A percentile compares a stretch with the other conserved stretches of the same genome.
phyloP scores from a whole-genome alignment of 1,139 yeast genomes.

The Hyphopichia khmerensis region DNA sequence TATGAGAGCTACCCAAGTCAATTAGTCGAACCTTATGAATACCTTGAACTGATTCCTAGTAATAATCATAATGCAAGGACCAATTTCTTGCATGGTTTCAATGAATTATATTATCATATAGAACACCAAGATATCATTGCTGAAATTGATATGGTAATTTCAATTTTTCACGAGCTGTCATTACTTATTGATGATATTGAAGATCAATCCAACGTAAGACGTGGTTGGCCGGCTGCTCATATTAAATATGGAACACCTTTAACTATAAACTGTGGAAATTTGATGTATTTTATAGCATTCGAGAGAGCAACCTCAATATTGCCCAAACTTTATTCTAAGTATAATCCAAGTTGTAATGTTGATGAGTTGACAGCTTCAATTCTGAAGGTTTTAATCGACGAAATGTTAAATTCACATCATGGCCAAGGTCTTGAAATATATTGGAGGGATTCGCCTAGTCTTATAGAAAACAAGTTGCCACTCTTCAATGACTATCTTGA shows the following conservation, averaged over 20 bases:
- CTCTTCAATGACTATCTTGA: slow-evolving; percentile 63
- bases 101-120: slow-evolving; percentile 29
- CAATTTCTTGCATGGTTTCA: slow-evolving; percentile 30
- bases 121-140: slow-evolving; percentile 14
- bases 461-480: slow-evolving; percentile 46
- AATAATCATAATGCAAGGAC: slow-evolving; percentile 31
- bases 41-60: slow-evolving; percentile 31
- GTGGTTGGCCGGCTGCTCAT: slow-evolving; percentile 83
- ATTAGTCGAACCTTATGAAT: slow-evolving; percentile 24
- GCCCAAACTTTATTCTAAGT: slow-evolving; percentile 11
- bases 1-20: slow-evolving; percentile 5
- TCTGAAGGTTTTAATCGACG: slow-evolving; percentile 52
- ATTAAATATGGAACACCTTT: slow-evolving; percentile 70
- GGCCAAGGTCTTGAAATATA: slow-evolving; percentile 89
- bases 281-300: slow-evolving; percentile 75
- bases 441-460: slow-evolving; percentile 63
- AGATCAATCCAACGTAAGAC: slow-evolving; percentile 64
- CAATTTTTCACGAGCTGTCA: slow-evolving; percentile 30
- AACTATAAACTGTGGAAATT: slow-evolving; percentile 80
- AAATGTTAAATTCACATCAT: slow-evolving; percentile 73
- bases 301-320: slow-evolving; percentile 37
- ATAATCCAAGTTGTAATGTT: neutral
- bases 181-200: slow-evolving; percentile 78
- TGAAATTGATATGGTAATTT: slow-evolving; percentile 23
- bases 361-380: slow-evolving; percentile 11